These are phyloP conservation scores for Mycosphaerelloides madeirae DNA, from an alignment of 2,329 filamentous ascomycete genomes.

Conservation along the genomic window DNA sequence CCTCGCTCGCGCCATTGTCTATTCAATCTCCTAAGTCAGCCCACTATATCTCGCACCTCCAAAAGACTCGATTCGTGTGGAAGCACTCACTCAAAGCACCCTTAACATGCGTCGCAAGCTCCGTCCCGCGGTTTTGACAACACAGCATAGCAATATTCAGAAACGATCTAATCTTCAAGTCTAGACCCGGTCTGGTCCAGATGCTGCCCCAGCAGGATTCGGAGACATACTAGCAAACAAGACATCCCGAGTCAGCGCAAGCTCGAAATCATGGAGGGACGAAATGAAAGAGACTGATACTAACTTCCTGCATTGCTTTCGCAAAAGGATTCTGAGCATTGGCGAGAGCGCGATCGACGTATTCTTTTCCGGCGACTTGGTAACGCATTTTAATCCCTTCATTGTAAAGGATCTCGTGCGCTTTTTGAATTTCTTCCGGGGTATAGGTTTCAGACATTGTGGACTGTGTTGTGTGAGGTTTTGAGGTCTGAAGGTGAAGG, in stretches of 20 bases:
- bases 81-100: conserved; percentile 60
- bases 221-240: conserved; percentile 52
- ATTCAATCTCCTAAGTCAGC: no score
- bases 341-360: conserved; percentile 55
- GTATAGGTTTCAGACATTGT: conserved; percentile 22
- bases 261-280: background rate
- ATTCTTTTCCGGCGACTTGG: conserved; percentile 57
- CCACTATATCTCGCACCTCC: no score
- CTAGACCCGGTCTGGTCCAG: conserved; percentile 60
- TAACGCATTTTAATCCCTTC: conserved; percentile 57
- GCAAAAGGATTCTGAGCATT: conserved; percentile 57
- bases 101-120: conserved; percentile 58
- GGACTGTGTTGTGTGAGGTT: background rate
- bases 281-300: background rate
- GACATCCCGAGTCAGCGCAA: no score
- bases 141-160: conserved; percentile 63
- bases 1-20: conserved; percentile 57
- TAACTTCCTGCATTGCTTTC: conserved; percentile 55
- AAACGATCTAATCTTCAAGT: conserved; percentile 56
- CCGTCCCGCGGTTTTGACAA: conserved; percentile 55
- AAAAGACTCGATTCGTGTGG: no score
- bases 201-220: conserved; percentile 61
- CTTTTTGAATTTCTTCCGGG: conserved; percentile 30
- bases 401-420: conserved; percentile 55
- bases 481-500: background rate